Evolutionary conservation across 768 basidiomycete genomes (phyloP).

Genomic region (Trametes punicea): DNA sequence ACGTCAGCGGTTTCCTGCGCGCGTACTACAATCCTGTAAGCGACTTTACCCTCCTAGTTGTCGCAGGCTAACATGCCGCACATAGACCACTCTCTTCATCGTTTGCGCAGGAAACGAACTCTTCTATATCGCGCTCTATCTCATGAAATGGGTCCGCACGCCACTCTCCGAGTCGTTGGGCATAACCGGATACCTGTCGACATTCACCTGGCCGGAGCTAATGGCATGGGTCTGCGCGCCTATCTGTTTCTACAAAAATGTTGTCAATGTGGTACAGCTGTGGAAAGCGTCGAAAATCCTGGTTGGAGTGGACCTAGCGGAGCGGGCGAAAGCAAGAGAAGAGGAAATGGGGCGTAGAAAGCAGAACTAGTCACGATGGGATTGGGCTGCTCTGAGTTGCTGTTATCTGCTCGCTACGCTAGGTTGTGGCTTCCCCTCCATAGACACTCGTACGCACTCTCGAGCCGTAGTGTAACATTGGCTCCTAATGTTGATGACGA

Average conservation of each 20-base stretch:
- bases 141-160: slow-evolving; percentile 77
- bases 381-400: not conserved
- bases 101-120: slow-evolving; percentile 95
- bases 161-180: slow-evolving; percentile 54
- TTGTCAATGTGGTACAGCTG: slow-evolving; percentile 93
- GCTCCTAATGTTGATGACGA: slow-evolving; percentile 6
- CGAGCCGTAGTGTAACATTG: slow-evolving; percentile 7
- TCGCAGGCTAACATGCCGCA: not conserved
- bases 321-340: slow-evolving; percentile 65
- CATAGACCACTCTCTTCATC: slow-evolving; percentile 79
- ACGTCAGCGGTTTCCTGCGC: slow-evolving; percentile 89
- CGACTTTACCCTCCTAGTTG: slow-evolving; percentile 13
- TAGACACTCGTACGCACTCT: slow-evolving; percentile 12
- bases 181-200: slow-evolving; percentile 29
- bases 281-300: slow-evolving; percentile 98
- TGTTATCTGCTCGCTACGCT: slow-evolving; percentile 5
- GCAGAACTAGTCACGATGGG: slow-evolving; percentile 12
- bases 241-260: slow-evolving; percentile 77
- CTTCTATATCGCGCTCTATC: slow-evolving; percentile 93
- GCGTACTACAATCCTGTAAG: slow-evolving; percentile 91
- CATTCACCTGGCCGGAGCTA: slow-evolving; percentile 73
- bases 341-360: slow-evolving; percentile 27
- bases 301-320: slow-evolving; percentile 89
- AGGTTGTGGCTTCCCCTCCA: slow-evolving; percentile 7
- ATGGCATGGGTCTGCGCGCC: slow-evolving; percentile 62